Base-by-base conservation (phyloP, 305 asterid species). In the Rubia balearica region DNA sequence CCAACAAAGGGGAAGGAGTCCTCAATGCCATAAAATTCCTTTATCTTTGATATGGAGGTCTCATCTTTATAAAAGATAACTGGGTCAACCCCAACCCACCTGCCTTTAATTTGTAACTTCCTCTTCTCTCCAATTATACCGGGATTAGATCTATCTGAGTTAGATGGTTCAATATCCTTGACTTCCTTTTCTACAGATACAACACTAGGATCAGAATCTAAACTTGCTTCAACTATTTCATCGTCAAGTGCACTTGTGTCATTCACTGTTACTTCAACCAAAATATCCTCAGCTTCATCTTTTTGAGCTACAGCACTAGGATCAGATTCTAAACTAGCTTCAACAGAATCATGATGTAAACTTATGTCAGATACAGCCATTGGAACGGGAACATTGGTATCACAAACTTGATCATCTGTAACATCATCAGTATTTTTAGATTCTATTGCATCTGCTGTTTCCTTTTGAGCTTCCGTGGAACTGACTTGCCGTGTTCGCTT, bases 71-170 rank as follows among this genome's bases (percentile, higher is more conserved):
- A 91, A 77, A 94, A 94, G 65, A 94, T 75, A 79, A 94, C 97
- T 27, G 98, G 98, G 76, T 94, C 98, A 36, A 94, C 96, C 78
- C 97, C 97, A 81, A 87, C 80, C 98, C 98, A 88, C 81, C 83
- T 91, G 80, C 98, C 98, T 78, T 91, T 96, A 73, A 86, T 87
- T 75, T 89, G 97, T 74, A 94, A 85, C 81, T 89, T 91, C 75
- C 95, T 87, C 75, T 89, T 91, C 59, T 80, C 92, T 33, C 85
- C 78, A 51, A 19, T 87, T 36, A 36, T 65, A 67, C 79, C 80
- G 27, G 85, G 79, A 69, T 73, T 87, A 73, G 73, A 70, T 78
- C 74, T 81, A 76, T 45, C 79, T 59, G 70, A 73, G 55, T 76
- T 43, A 41, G 85, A 75, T 73, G 83, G 78, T 70, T 80, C 84